A percentile compares a stretch with the other conserved stretches of the same genome.
Evolutionary conservation across 192 early-diverging fungal species (phyloP).

Genomic region (Coemansia sp.): DNA sequence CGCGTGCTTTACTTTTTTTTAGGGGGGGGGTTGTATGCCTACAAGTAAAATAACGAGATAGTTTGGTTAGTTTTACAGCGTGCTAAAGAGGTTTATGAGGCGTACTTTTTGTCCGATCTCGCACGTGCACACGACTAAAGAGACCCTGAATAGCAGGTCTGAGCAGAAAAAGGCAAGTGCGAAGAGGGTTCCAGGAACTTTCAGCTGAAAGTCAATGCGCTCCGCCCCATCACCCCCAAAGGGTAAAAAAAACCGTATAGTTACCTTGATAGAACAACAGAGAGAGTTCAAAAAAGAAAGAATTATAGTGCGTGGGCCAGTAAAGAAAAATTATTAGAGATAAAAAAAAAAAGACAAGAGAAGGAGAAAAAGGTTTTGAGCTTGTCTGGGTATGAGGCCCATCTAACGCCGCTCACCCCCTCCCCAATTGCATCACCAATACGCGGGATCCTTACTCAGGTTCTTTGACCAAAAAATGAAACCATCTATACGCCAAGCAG

Average conservation of each 20-base stretch:
- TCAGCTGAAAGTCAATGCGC: conserved; percentile 13
- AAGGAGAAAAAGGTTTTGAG: neutral
- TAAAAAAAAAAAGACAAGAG: neutral
- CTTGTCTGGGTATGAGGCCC: neutral
- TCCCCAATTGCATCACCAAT: neutral
- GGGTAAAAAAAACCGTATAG: neutral
- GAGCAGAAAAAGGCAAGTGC: conserved; percentile 7
- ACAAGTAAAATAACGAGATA: neutral
- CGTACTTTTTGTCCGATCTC: neutral
- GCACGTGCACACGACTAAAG: neutral
- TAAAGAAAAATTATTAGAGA: neutral
- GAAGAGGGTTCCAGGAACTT: conserved; percentile 11
- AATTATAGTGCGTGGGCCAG: conserved; percentile 9
- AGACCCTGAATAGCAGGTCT: neutral
- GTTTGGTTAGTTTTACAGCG: neutral
- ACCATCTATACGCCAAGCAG: no score
- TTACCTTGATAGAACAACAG: neutral
- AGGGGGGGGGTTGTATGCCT: neutral
- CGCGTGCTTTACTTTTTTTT: neutral
- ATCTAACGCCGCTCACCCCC: neutral
- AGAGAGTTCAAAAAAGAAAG: neutral
- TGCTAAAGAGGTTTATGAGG: neutral
- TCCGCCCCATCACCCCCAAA: neutral
- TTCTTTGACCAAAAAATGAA: neutral
- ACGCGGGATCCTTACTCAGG: neutral